phyloP scores from a whole-genome alignment of 352 stramenopile species.

The Aphanomyces astaci region DNA sequence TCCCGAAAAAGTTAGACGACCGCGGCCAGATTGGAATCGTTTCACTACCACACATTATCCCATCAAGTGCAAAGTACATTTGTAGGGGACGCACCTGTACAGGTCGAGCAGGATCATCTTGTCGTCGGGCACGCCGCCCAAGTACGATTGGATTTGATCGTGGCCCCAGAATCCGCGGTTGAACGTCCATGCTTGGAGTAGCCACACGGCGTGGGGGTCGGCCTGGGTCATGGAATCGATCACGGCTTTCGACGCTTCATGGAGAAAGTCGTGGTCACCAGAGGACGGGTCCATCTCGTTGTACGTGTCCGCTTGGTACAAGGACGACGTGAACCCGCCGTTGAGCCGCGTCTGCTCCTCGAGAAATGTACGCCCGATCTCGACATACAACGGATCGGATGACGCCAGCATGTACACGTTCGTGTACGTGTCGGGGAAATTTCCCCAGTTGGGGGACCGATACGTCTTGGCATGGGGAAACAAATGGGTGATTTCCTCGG shows the following conservation, averaged over 20 bases:
- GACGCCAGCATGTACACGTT: slow-evolving; percentile 79
- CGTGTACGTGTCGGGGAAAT: slow-evolving; percentile 70
- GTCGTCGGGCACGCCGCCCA: slow-evolving; percentile 44
- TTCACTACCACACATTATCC: slow-evolving; percentile 36
- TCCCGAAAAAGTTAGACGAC: slow-evolving; percentile 72
- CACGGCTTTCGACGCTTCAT: slow-evolving; percentile 46
- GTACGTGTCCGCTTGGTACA: slow-evolving; percentile 76
- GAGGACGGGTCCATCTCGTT: slow-evolving; percentile 74
- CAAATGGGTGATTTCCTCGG: slow-evolving; percentile 61
- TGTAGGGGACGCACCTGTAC: slow-evolving; percentile 33
- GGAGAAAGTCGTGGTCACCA: slow-evolving; percentile 38
- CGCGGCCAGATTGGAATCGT: slow-evolving; percentile 58
- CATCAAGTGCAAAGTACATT: background rate
- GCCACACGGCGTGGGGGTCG: slow-evolving; percentile 65
- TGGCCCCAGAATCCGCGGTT: slow-evolving; percentile 61
- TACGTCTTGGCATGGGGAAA: slow-evolving; percentile 74
- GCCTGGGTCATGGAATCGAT: slow-evolving; percentile 61
- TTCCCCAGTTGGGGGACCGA: slow-evolving; percentile 66
- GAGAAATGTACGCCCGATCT: slow-evolving; percentile 75
- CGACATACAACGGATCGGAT: slow-evolving; percentile 68
- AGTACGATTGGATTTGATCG: slow-evolving; percentile 38
- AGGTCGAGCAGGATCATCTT: slow-evolving; percentile 74
- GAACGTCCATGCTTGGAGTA: slow-evolving; percentile 78
- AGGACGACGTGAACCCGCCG: slow-evolving; percentile 46
- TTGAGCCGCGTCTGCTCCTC: slow-evolving; percentile 34